Evolutionary conservation across 768 basidiomycete species (phyloP), one percentile per base, ranked within the genome.

Genomic region (Mycena olivaceomarginata): DNA sequence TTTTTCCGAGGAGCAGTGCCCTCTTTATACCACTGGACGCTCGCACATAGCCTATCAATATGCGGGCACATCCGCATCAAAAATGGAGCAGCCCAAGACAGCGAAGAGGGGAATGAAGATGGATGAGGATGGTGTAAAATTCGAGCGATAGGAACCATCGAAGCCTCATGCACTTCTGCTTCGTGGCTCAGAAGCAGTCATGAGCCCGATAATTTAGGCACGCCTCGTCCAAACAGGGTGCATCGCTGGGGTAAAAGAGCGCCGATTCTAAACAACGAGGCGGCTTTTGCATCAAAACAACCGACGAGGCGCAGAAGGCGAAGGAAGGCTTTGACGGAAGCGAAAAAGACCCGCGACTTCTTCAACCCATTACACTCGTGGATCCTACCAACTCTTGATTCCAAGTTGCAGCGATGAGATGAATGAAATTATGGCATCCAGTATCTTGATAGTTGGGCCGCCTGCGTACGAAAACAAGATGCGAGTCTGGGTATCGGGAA

Each of bases 131-230:
- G 48, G 60, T 40, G 57, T 62, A 74, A 63, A 63, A 68, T 62
- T 39, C 51, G 53, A 59, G 56, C 53, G 25, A 59, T 64, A 75
- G 59, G 63, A 67, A 41, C 60, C 9, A 46, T 72, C 59, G 75
- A 76, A 72, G 70, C 75, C 75, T 72, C 75, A 22, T 76, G 75
- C 10, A n/a, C 68, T 53, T 41, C 62, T 51, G 41, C 74, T 75
- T 75, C 74, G 59, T 43, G 31, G 67, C 68, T 22, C 37, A 20
- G 60, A 70, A 46, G 43, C 20, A 62, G 70, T 43, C 65, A 71
- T 63, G 75, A 60, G 46, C 74, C 57, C 66, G 65, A 53, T 37
- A 60, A 60, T 57, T 67, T 59, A 65, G 64, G 57, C 69, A 59
- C 63, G 68, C 48, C 2, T n/a, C 67, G 15, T 48, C 39, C 39